Evolutionary conservation across 2,329 filamentous ascomycete species (phyloP), one percentile per base, ranked within the genome.

Genomic region (Hyphodiscus sp.): DNA sequence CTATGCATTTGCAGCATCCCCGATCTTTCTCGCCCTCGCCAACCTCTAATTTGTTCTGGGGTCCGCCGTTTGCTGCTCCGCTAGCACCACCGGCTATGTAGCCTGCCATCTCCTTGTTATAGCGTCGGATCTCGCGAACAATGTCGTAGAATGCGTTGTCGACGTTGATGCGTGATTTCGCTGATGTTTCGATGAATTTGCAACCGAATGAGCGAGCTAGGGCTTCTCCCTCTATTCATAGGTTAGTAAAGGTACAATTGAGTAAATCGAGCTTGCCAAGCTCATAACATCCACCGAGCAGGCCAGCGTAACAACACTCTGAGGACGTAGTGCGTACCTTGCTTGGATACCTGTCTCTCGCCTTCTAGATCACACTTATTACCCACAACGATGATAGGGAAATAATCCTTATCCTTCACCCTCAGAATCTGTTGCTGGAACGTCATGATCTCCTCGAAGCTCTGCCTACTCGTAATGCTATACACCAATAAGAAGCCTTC

Each of bases 391-490:
- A 97, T 96, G 78, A 99, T 97, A 65, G 94, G 94, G 78, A 99
- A 99, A 73, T 96, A 96, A 75, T 99, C 94, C 83, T 96, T 97
- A 78, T 97, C 94, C 81, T 99, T 99, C 67, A 99, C 94, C 65
- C 94, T 80, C 64, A 99, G 79, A 70, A 99, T 99, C 75, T 99
- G 94, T 79, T 97, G 91, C 74, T 97, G 91, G 76, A 97, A 97
- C 47, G 91, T 96, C 74, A 91, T 87, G 73, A 99, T 97, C 77
- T 99, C 94, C 71, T 99, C 92, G 68, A 96, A 97, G 67, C 89
- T 95, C 74, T 96, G 91, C 68, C 91, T 84, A 68, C 92, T 96
- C 53, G 89, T 96, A 77, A 99, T 99, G 63, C 91, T 96, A 80
- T 97, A 97, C 68, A 97, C 91, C 50, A 99, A 85, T 68, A 99